phyloP scores from a whole-genome alignment of 2,329 filamentous ascomycete species.

The Alternaria postmessia region DNA sequence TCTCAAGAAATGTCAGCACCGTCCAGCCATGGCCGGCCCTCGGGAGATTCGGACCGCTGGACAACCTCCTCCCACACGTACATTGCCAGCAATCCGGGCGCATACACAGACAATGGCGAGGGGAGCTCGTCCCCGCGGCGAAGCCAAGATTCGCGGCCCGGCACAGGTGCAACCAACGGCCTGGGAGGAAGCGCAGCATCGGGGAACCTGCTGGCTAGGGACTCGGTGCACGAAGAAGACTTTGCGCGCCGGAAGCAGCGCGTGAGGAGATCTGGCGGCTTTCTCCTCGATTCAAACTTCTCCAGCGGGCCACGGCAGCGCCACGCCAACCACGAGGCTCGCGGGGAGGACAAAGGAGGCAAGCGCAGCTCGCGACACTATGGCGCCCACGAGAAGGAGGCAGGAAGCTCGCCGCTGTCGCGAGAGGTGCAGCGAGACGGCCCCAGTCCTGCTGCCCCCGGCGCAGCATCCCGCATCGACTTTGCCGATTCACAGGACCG shows the following conservation, averaged over 20 bases:
- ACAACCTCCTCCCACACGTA: constrained; percentile 44
- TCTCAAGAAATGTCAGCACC: constrained; percentile 41
- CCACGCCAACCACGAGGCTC: constrained; percentile 38
- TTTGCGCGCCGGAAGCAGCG: constrained; percentile 43
- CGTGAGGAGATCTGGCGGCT: constrained; percentile 51
- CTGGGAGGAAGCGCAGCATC: constrained; percentile 12
- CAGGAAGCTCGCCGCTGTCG: constrained; percentile 31
- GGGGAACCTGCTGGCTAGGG: constrained; percentile 27
- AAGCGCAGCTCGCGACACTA: constrained; percentile 51
- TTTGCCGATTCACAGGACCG: constrained; percentile 15
- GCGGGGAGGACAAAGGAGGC: constrained; percentile 44
- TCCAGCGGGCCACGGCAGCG: constrained; percentile 36
- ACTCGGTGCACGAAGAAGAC: constrained; percentile 42
- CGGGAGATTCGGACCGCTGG: constrained; percentile 45
- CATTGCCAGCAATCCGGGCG: constrained; percentile 37
- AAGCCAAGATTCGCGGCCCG: constrained; percentile 26
- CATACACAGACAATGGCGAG: constrained; percentile 37
- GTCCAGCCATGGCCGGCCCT: constrained; percentile 45
- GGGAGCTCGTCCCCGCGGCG: constrained; percentile 37
- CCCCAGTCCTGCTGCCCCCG: background rate
- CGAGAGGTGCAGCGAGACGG: constrained; percentile 25
- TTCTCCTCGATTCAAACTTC: constrained; percentile 56
- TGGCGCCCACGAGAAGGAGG: constrained; percentile 34
- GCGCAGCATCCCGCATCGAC: constrained; percentile 8
- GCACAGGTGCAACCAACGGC: constrained; percentile 17